These are phyloP conservation scores for Melampsora americana DNA, from an alignment of 1,284 basidiomycete genomes.

Conservation along the genomic window DNA sequence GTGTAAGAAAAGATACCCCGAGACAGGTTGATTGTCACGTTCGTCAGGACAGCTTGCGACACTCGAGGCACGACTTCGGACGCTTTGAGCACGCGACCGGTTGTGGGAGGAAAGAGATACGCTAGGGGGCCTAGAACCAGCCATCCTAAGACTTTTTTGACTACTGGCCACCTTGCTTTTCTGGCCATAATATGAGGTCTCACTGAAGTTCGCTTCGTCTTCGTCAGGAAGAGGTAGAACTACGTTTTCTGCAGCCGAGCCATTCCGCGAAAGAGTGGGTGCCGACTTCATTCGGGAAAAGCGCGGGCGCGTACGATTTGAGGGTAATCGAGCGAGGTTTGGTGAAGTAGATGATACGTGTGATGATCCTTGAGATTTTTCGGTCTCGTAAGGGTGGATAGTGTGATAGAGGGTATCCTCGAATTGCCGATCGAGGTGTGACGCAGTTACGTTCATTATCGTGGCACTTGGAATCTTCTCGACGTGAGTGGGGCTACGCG, in stretches of 20 bases:
- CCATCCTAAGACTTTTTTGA: slow-evolving; percentile 11
- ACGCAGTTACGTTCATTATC: slow-evolving; percentile 27
- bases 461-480: neutral
- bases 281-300: too few species aligned
- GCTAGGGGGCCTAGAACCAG: slow-evolving; percentile 35
- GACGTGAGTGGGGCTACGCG: too few species aligned
- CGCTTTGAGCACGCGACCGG: slow-evolving; percentile 12
- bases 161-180: neutral
- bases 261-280: neutral
- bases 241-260: neutral
- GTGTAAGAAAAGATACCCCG: slow-evolving; percentile 36
- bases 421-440: slow-evolving; percentile 26
- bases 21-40: neutral
- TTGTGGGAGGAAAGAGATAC: neutral
- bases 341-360: too few species aligned
- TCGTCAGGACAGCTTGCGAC: slow-evolving; percentile 20
- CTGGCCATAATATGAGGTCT: too few species aligned
- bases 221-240: neutral
- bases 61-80: slow-evolving; percentile 15
- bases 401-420: slow-evolving; percentile 3
- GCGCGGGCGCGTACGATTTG: neutral
- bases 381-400: neutral
- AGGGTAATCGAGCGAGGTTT: neutral
- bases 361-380: neutral
- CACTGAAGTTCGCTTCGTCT: neutral